phyloP scores from a whole-genome alignment of 2,329 filamentous ascomycete species.

The Nannizzia gypsea region DNA sequence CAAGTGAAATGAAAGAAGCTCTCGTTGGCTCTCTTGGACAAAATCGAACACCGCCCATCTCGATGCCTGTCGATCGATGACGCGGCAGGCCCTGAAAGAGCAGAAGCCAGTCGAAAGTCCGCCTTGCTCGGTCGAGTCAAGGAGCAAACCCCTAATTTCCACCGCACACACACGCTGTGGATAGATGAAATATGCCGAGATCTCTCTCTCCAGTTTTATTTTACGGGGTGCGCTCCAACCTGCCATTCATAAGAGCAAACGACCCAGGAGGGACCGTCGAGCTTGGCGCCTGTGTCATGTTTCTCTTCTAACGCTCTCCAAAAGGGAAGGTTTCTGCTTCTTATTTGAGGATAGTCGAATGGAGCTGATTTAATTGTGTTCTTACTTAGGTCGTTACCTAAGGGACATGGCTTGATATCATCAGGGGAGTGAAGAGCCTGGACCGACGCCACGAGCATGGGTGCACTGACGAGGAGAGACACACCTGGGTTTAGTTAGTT shows the following conservation, averaged over 20 bases:
- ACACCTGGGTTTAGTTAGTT: no score
- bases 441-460: background rate
- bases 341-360: background rate
- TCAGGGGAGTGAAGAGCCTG: background rate
- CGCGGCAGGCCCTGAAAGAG: background rate
- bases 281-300: background rate
- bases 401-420: background rate
- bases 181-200: background rate
- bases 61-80: slow-evolving; percentile 3
- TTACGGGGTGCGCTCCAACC: background rate
- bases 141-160: background rate
- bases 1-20: background rate
- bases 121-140: background rate
- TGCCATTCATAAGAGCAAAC: background rate
- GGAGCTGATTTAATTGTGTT: no score
- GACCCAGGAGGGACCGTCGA: background rate
- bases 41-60: background rate
- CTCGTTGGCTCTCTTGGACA: background rate
- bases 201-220: background rate
- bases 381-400: no score
- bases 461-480: no score
- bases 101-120: background rate
- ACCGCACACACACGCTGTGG: background rate
- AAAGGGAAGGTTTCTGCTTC: background rate
- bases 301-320: background rate